Evolutionary conservation across 352 stramenopile species (phyloP).

Genomic region (Globisporangium lucens): DNA sequence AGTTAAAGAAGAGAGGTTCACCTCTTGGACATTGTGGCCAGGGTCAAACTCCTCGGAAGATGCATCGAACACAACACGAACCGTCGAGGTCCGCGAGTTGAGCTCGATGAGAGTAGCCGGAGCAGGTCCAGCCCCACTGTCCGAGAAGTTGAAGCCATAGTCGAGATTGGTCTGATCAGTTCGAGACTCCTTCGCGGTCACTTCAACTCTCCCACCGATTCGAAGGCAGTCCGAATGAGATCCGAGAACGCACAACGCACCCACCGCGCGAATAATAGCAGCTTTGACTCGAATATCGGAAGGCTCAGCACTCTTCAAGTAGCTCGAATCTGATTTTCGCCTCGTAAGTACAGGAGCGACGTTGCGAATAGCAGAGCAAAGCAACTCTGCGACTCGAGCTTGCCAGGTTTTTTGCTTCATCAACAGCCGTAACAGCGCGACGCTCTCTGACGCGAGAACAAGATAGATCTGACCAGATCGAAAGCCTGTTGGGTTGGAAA

Average conservation of each 20-base stretch:
- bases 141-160: conserved; percentile 51
- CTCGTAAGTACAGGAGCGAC: conserved; percentile 57
- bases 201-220: conserved; percentile 71
- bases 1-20: conserved; percentile 58
- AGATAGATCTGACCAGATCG: conserved; percentile 78
- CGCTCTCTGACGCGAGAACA: conserved; percentile 75
- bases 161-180: conserved; percentile 33
- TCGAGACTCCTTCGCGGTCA: conserved; percentile 44
- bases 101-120: conserved; percentile 78
- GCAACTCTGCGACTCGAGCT: conserved; percentile 51
- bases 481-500: conserved; percentile 81
- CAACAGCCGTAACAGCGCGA: conserved; percentile 69
- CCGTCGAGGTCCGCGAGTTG: conserved; percentile 52
- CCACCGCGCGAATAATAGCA: conserved; percentile 76
- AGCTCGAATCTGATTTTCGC: conserved; percentile 26
- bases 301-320: conserved; percentile 13
- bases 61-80: conserved; percentile 76
- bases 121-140: conserved; percentile 31
- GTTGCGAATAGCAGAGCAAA: conserved; percentile 73
- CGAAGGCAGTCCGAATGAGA: conserved; percentile 84
- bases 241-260: conserved; percentile 77
- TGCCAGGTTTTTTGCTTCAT: conserved; percentile 71
- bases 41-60: conserved; percentile 69
- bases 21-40: conserved; percentile 82
- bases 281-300: conserved; percentile 68